Base-by-base conservation (phyloP, 2,329 filamentous ascomycete species). In the Arthroderma uncinatum region DNA sequence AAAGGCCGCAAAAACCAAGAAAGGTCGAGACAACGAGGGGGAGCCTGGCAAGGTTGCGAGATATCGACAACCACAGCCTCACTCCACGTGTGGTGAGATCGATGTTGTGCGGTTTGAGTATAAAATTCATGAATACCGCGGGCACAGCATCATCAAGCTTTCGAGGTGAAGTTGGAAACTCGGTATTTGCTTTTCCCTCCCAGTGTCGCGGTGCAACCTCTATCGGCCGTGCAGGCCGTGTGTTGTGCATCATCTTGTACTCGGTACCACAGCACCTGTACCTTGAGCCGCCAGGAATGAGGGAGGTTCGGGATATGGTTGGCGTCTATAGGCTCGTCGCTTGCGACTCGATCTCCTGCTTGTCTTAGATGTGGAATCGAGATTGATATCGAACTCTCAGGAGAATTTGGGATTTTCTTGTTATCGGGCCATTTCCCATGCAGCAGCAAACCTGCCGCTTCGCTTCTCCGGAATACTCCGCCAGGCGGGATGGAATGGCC, bases 171-270 rank as follows among this genome's bases (percentile, higher is more conserved):
- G 39, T 47, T 23, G 40, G 25, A 50, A 50, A n/a, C 47, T 16
- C 47, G 23, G 47, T 50, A 50, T 50, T 50, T 50, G 47, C 47
- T 50, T 50, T 50, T 50, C 47, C 8, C 47, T 30, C 47, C 47
- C 47, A 50, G 47, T 30, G 25, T 16, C 23, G 47, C 25, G 47
- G 47, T 50, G 47, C 47, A 25, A 50, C 47, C 28, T 28, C 23
- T 50, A 50, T 33, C 47, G 47, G 47, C 28, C n/a, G 47, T 25
- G 47, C 47, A 50, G 28, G 40, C 40, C 21, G 21, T 47, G 40
- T 40, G 37, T 40, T 40, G 37, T 40, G 21, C 40, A 47, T 23
- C 21, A 9, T 12, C 40, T 47, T 47, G 40, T 47, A n/a, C n/a
- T n/a, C n/a, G n/a, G n/a, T n/a, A 14, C 40, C 10, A 47, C 21